Evolutionary conservation across 1,284 basidiomycete species (phyloP).

Genomic region (Naganishia sp.): DNA sequence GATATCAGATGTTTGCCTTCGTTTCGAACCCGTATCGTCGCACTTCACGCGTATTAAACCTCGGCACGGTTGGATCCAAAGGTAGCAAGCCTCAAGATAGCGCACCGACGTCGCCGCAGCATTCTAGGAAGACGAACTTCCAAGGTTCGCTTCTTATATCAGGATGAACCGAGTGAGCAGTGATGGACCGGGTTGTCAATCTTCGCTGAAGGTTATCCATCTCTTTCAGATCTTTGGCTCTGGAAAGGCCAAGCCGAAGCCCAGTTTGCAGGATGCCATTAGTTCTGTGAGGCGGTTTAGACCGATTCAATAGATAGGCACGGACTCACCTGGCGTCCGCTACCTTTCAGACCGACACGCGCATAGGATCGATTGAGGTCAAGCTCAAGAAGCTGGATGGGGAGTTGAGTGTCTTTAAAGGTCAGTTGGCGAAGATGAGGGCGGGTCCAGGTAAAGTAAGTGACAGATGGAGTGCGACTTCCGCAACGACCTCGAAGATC

Average conservation of each 20-base stretch:
- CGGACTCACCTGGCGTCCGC: background rate
- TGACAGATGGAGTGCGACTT: conserved; percentile 6
- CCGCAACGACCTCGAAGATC: background rate
- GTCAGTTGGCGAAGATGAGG: conserved; percentile 92
- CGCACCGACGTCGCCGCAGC: too few species aligned
- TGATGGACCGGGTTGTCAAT: background rate
- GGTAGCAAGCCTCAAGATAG: background rate
- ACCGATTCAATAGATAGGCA: background rate
- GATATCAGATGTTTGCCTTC: conserved; percentile 18
- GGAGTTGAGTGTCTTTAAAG: conserved; percentile 88
- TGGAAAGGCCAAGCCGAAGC: conserved; percentile 70
- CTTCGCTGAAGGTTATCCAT: background rate
- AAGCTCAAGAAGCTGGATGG: conserved; percentile 96
- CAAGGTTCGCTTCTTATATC: too few species aligned
- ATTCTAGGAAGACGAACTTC: too few species aligned
- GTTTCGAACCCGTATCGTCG: too few species aligned
- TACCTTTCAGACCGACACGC: conserved; percentile 73
- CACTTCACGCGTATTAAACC: background rate
- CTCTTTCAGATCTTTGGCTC: conserved; percentile 67
- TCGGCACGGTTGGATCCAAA: background rate
- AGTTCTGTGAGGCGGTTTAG: conserved; percentile 63
- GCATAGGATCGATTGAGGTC: conserved; percentile 88
- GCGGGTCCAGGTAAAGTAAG: conserved; percentile 92
- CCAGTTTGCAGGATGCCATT: conserved; percentile 87
- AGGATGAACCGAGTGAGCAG: conserved; percentile 16